Base-by-base conservation (phyloP, 257 asterid species). In the Leonotis leonurus region DNA sequence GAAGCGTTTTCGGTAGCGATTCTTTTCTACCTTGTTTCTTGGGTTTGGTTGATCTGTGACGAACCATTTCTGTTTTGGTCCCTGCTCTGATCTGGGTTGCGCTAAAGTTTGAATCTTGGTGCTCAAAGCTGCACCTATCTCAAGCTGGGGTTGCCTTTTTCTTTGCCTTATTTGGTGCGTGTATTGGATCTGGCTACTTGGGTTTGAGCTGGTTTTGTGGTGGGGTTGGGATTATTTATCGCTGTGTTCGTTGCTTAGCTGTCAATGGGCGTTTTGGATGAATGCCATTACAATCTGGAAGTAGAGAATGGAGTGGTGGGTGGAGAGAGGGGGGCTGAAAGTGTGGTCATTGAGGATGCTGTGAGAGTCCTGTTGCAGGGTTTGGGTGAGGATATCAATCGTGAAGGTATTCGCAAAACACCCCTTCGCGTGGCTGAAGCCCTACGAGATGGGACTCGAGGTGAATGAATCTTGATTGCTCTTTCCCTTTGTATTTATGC, bases 371-470 rank as follows among this genome's bases (percentile, higher is more conserved):
- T 93, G 7, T 77, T 93, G 82, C 86, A 79, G 29, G 96, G 96
- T 32, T 76, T 89, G 83, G 99, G 95, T 33, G 99, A 93, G 69
- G 99, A 93, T 76, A 43, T 87, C 68, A 78, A 87, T 59, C 91
- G 99, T 7, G 96, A 93, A 80, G 97, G 97, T 14, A 69, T 93
- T 29, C 66, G 37, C 1, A 85, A 81, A 74, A 93, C 99, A 11
- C 99, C 99, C 59, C 81, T 75, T 64, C 96, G 99, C 14, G 97
- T 89, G 6, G 99, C 99, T 14, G 87, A 86, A 74, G 97, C 99
- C 43, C 80, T 89, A 1, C 26, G 75, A 16, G 94, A 89, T 70
- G 99, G 97, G 37, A 89, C 99, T 1, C 69, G 84, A 85, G 99
- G 99, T 93, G 63, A 68, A 32, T 93, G 63, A 43, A 26, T 51